Base-by-base conservation (phyloP, 345 rosid genomes). In the Rhizophora mangle region DNA sequence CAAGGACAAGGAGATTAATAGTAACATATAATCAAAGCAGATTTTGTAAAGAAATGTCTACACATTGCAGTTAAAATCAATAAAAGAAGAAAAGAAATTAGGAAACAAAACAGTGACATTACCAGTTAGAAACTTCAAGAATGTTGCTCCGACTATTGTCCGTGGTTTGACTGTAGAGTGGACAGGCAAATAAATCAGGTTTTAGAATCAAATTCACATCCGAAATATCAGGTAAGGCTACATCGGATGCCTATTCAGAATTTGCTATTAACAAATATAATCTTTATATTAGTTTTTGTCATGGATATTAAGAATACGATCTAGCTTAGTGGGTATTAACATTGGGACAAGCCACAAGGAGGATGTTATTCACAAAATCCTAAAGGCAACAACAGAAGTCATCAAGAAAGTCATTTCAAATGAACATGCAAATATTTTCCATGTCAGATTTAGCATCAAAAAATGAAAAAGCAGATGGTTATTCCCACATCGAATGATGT, bases 91-190 rank as follows among this genome's bases (percentile, higher is more conserved):
- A 3, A 22, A 6, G 18, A 0, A 62, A 15, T 5, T 8, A 36
- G 43, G 5, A 59, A 29, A 6, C 26, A 16, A 60, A 34, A 60
- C 30, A 27, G 46, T 10, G 8, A 37, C 32, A 29, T 39, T 87
- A 95, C 99, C 99, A 77, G 98, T 64, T 65, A 92, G 96, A 62
- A 95, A 88, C 81, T 87, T 92, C 83, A 95, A 77, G 82, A 95
- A 95, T 64, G 82, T 86, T 73, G 91, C 96, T 67, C 99, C 97
- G 49, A 84, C 88, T 60, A 90, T 56, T 5, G 93, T 76, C 55
- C 94, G 86, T 13, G 99, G 98, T 84, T 92, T 92, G 63, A 92
- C 99, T 95, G 94, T 69, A 75, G 60, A 64, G 30, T 65, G 61
- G 60, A 68, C 11, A 34, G 9, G 37, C 2, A 22, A 56, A 9